These are phyloP conservation scores for Dothideomycetidae sp. DNA, from an alignment of 2,329 filamentous ascomycete genomes.

Conservation along the genomic window DNA sequence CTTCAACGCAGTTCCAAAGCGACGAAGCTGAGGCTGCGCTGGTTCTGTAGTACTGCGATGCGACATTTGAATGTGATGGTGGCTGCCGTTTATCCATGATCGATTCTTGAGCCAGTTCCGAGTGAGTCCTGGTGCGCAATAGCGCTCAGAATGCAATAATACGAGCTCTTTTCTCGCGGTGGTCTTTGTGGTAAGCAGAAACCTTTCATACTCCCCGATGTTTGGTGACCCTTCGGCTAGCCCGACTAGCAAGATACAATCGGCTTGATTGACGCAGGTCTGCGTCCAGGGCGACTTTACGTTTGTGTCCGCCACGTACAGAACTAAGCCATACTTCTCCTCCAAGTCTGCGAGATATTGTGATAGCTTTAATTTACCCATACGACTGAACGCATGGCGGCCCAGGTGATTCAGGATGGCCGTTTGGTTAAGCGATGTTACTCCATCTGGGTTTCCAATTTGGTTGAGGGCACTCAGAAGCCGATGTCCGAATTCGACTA, in stretches of 20 bases:
- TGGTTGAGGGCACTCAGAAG: conserved; percentile 78
- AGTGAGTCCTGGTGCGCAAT: conserved; percentile 71
- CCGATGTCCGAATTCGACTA: conserved; percentile 85
- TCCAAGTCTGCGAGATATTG: conserved; percentile 95
- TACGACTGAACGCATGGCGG: conserved; percentile 88
- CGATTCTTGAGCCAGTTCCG: conserved; percentile 77
- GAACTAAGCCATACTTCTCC: conserved; percentile 88
- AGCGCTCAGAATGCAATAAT: conserved; percentile 75
- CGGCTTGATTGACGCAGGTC: conserved; percentile 91
- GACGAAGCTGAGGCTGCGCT: conserved; percentile 58
- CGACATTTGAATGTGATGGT: conserved; percentile 95
- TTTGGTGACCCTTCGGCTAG: conserved; percentile 77
- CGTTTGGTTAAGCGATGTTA: conserved; percentile 83
- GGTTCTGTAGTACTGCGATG: conserved; percentile 65
- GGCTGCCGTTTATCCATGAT: conserved; percentile 95
- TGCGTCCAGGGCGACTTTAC: conserved; percentile 98
- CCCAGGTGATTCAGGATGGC: conserved; percentile 90
- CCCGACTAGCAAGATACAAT: conserved; percentile 87
- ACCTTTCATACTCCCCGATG: conserved; percentile 92
- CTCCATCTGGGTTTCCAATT: conserved; percentile 76
- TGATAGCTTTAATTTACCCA: conserved; percentile 90
- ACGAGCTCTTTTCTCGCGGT: conserved; percentile 90
- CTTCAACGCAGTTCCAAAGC: conserved; percentile 74
- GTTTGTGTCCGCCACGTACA: conserved; percentile 92
- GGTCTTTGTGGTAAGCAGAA: conserved; percentile 92